Base-by-base conservation (phyloP, 2,329 filamentous ascomycete species). In the Fusarium globosum region DNA sequence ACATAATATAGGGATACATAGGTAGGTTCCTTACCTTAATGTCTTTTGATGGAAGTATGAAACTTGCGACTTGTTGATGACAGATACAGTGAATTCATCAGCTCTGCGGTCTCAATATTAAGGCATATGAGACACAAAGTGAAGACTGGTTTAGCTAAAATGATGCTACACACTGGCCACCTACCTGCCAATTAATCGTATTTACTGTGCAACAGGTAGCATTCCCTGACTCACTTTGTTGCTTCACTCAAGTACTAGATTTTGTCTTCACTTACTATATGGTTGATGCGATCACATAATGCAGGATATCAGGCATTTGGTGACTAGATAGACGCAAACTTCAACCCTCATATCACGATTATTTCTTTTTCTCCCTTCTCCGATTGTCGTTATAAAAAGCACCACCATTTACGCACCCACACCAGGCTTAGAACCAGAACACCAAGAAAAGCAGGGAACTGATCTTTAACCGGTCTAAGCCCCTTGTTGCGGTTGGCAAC, bases 401-500 rank as follows among this genome's bases (percentile, higher is more conserved):
- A 63, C 15, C 28, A 49, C 21, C 41, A 41, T 46, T 35, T 36
- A 41, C 55, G 48, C 33, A 55, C 38, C 53, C 57, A 61, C 28
- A 30, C 49, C 45, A 42, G 53, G 59, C 56, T 67, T 61, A 73
- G 48, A 62, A 53, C 61, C 63, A 65, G 23, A 70, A 58, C 57
- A 41, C 61, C 43, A 61, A 55, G 33, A 57, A 41, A 59, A 61
- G 48, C 71, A 74, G 48, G 72, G 60, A 53, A 55, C 28, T 74
- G 52, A 55, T 18, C 64, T 72, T 74, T 74, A 74, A 56, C 71
- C 63, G 59, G 63, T 42, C 43, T 68, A 56, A 72, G 39, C 65
- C 61, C 68, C 63, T 74, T 71, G 56, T 57, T 49, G 60, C 36
- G 53, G 28, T 51, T 43, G 43, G 51, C 43, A 68, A 71, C 53